Evolutionary conservation across 169 alveolate genomes (phyloP).

Genomic region (Plasmodium billcollinsi): DNA sequence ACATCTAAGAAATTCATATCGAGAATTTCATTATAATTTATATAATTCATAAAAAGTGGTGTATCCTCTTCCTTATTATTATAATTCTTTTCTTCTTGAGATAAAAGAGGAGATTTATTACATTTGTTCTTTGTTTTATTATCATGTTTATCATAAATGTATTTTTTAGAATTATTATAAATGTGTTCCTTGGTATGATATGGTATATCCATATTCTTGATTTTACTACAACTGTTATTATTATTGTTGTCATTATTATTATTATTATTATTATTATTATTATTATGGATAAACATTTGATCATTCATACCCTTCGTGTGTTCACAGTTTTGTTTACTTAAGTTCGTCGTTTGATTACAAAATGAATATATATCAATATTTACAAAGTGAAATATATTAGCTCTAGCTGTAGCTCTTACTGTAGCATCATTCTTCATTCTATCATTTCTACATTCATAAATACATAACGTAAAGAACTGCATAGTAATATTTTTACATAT

Average conservation of each 20-base stretch:
- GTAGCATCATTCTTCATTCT: conserved; percentile 11
- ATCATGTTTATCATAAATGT: not conserved
- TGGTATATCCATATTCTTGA: not conserved
- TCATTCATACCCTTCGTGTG: not conserved
- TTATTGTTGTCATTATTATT: not conserved
- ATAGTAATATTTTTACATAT: conserved; percentile 58
- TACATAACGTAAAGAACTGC: conserved; percentile 47
- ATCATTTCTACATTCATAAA: conserved; percentile 53
- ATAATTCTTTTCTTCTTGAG: not conserved
- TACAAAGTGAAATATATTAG: conserved; percentile 38
- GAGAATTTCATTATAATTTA: conserved; percentile 19
- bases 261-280: not conserved
- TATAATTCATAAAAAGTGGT: not conserved
- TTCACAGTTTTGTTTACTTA: not conserved
- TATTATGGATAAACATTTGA: not conserved
- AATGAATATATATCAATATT: conserved; percentile 72
- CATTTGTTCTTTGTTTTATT: not conserved
- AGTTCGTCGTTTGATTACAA: not conserved
- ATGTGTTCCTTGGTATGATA: no score
- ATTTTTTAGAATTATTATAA: not conserved
- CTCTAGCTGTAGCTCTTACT: no score
- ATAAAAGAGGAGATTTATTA: not conserved
- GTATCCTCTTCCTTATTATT: not conserved
- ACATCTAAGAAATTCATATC: conserved; percentile 26
- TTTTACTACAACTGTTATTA: not conserved